Evolutionary conservation across 1,284 basidiomycete species (phyloP).

Genomic region (Blastosporella zonata): DNA sequence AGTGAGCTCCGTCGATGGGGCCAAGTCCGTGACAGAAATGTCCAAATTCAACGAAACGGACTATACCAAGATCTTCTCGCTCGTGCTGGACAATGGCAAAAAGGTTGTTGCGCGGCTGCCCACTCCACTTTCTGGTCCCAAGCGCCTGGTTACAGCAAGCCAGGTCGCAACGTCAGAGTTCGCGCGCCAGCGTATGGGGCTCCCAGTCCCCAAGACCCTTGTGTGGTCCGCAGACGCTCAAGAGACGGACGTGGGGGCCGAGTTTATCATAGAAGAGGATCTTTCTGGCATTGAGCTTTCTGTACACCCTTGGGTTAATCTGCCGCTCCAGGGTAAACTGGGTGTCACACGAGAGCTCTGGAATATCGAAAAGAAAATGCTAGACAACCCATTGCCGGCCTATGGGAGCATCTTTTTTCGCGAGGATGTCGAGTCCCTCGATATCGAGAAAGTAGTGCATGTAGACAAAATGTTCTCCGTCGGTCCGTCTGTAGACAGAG

Average conservation of each 20-base stretch:
- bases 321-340: neutral
- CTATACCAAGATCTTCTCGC: slow-evolving; percentile 1
- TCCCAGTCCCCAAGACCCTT: slow-evolving; percentile 1
- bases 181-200: neutral
- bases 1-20: neutral
- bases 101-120: slow-evolving; percentile 1
- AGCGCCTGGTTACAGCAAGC: neutral
- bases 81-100: neutral
- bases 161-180: slow-evolving; percentile 5
- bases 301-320: neutral
- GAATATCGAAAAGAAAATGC: slow-evolving; percentile 4
- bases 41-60: slow-evolving; percentile 1
- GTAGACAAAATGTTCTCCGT: neutral
- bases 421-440: neutral
- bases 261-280: slow-evolving; percentile 6
- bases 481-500: neutral
- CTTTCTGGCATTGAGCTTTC: neutral
- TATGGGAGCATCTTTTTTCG: slow-evolving; percentile 5
- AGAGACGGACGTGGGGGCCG: slow-evolving; percentile 4
- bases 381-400: slow-evolving; percentile 1
- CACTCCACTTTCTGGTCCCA: neutral
- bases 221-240: slow-evolving; percentile 1
- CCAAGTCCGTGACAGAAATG: neutral
- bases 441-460: neutral
- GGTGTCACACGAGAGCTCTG: neutral